phyloP scores from a whole-genome alignment of 2,329 filamentous ascomycete genomes.

The Pseudopithomyces chartarum region DNA sequence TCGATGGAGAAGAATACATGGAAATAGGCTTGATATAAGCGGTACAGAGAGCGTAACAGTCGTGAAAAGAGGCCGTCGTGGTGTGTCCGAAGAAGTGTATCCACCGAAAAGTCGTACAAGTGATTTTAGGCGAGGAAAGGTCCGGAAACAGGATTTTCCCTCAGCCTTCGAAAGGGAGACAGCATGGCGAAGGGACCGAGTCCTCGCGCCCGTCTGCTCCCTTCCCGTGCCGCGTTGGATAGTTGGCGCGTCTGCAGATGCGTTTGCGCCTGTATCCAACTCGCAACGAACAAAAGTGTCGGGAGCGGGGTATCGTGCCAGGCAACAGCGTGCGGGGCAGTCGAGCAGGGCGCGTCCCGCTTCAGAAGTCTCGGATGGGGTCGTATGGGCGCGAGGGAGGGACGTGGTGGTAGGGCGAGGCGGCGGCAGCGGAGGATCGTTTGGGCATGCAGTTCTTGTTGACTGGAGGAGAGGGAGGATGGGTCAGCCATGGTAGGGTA shows the following conservation, averaged over 20 bases:
- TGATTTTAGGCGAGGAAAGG: neutral
- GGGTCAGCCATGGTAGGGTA: too few relatives aligned
- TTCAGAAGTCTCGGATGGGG: constrained; percentile 1
- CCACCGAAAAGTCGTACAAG: constrained; percentile 2
- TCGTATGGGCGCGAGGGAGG: neutral
- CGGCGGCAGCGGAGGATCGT: neutral
- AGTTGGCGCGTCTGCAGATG: neutral
- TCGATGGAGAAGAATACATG: neutral
- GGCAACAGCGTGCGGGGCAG: neutral
- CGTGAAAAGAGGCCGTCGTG: constrained; percentile 2
- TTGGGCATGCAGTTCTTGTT: constrained; percentile 5
- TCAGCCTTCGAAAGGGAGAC: neutral
- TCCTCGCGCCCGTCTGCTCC: neutral
- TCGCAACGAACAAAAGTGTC: constrained; percentile 4
- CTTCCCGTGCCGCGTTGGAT: constrained; percentile 2
- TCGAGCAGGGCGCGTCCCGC: neutral
- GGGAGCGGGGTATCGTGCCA: neutral
- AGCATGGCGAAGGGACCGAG: neutral
- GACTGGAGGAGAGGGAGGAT: neutral
- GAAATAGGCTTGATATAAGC: neutral
- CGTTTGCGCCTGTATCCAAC: neutral
- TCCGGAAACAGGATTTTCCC: neutral
- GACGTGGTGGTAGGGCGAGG: constrained; percentile 2
- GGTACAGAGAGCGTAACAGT: neutral
- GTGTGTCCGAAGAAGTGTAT: constrained; percentile 1